Base-by-base conservation (phyloP, 2,329 filamentous ascomycete genomes). In the Beauveria asiatica region DNA sequence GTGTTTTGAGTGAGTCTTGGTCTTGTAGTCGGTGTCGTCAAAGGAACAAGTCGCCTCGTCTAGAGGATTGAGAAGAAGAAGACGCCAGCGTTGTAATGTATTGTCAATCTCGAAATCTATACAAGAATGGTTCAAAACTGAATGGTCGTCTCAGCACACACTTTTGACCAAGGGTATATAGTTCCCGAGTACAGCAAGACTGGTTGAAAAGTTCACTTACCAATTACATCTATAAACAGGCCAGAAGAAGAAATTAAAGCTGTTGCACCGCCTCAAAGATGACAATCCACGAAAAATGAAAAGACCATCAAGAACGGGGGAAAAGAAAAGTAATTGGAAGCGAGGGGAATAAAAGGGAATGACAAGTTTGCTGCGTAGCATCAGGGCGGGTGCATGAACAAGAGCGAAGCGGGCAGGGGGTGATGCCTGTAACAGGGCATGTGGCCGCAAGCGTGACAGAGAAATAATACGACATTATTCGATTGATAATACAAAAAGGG, bases 31-130 rank as follows among this genome's bases (percentile, higher is more conserved):
- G 19, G 17, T 45, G 42, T 33, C 33, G 30, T 37, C 8, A 39
- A n/a, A 37, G 33, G 30, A 6, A 17, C n/a, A 44, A 33, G 19
- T 44, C 21, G 33, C 51, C 49, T 56, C 42, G 19, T 56, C 54
- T 39, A 56, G 54, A 56, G 54, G 54, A 25, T 19, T 6, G 25
- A 27, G 19, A 9, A 11, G 16, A 30, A 23, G 5, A 13, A 37
- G 54, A 56, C 44, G 54, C 54, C 54, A 48, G 54, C 54, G 54
- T 55, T 55, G 39, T 48, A 23, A 9, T 16, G 13, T 52, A n/a
- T 46, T 37, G 25, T 46, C 6, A 37, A 55, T 37, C 11, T 37
- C 11, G 11, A 5, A 13, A 37, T 37, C 33, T 37, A 37, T 37
- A 37, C 33, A 37, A 37, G 33, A 37, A 37, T 37, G 11, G 33